Base-by-base conservation (phyloP, 257 asterid genomes). In the Capsicum baccatum region DNA sequence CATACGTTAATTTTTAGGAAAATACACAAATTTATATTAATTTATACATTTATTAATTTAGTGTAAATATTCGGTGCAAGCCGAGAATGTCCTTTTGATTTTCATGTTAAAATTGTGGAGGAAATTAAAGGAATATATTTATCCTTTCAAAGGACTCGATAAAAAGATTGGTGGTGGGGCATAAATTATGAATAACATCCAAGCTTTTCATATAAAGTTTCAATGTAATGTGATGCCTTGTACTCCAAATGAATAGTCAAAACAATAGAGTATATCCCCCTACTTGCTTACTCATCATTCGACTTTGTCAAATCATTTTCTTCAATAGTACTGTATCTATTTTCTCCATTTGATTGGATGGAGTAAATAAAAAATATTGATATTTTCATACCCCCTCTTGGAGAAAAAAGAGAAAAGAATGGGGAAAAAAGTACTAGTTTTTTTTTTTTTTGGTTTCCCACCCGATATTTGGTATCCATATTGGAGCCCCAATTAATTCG, bases 201-300 rank as follows among this genome's bases (percentile, higher is more conserved):
- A 58, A 33, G 14, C 6, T 79, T 79, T 79, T n/a, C 68, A 21
- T 26, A 79, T 56, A 56, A 79, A 56, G 54, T 58, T 70, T 52
- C 21, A 5, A 9, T 17, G 15, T 70, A 39, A 69, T 16, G 55
- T 69, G 52, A 17, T 35, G 16, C 9, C 56, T 35, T 79, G 33
- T 56, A 79, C 3, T 56, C n/a, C 1, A 79, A 14, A 14, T 79
- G 35, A 4, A 79, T 79, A 55, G 83, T 44, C 0, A 79, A 79
- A 79, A 42, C 39, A 37, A 35, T 5, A 57, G 39, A 63, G 55
- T 35, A 79, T 56, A 56, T 79, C 14, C 55, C 4, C 33, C 33
- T 26, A 26, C 33, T 26, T 26, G 33, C 33, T 26, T 26, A 26
- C 33, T 26, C 33, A 26, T 26, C 33, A 26, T 26, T 26, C 33